Evolutionary conservation across 179 eudicot genomes (phyloP), one percentile per base, ranked within the genome.

Genomic region (Carnegiea gigantea): DNA sequence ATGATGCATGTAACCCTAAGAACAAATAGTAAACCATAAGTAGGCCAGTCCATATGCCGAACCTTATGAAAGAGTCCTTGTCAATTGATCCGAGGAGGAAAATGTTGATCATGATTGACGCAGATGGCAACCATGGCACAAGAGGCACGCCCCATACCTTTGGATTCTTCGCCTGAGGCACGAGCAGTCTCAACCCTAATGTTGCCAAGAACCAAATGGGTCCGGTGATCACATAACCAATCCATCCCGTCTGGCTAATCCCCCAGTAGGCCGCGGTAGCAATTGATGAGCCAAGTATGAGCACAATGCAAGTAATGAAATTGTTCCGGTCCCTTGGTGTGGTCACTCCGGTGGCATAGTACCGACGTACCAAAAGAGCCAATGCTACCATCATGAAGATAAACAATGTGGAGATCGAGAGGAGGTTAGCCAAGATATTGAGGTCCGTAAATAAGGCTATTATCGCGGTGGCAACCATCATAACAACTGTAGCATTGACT

Each of bases 101-200:
- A 0, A 94, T 83, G 70, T 94, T 94, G 21, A 94, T 87, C 8
- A 85, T 84, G 28, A 94, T 89, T 0, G 92, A 88, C 0, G 84
- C 78, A 0, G 98, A 94, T 7, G 98, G 98, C 64, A 94, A 26
- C 93, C 92, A 94, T 0, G 98, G 98, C 76, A 93, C 91, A 64
- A 91, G 64, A 0, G 98, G 97, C 0, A 89, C 92, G 0, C 97
- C 97, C 98, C 98, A 93, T 5, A 87, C 49, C 80, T 85, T 93
- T 0, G 97, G 92, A 6, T 77, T 23, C 73, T 85, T 85, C 0
- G 97, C 98, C 23, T 84, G 90, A 9, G 91, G 91, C 3, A 93
- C 90, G 0, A 84, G 75, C 20, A 89, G 1, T 71, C 77, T 67
- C 1, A 93, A 81, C 23, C 84, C 88, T 8, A 84, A 38, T 0